Base-by-base conservation (phyloP, 2,329 filamentous ascomycete species). In the Myriosclerotinia duriaeana region DNA sequence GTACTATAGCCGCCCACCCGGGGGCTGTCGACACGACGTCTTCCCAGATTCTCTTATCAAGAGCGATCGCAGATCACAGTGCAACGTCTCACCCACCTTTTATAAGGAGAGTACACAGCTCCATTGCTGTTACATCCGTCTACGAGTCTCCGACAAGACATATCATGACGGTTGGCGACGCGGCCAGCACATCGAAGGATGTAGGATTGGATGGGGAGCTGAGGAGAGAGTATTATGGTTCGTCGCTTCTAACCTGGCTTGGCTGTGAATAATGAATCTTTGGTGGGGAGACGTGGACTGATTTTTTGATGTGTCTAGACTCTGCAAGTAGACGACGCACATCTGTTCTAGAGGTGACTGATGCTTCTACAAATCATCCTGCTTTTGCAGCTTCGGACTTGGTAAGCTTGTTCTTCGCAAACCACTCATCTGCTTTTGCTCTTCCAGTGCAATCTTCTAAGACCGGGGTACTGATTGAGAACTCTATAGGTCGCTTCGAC, bases 31-130 rank as follows among this genome's bases (percentile, higher is more conserved):
- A 69, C 71, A 80, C 71, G 38, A 81, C 79, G 80, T 80, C 80
- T 78, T 82, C 79, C 56, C 78, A 81, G 67, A 81, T 82, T 46
- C 75, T 80, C 65, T 76, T 82, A 60, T 82, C 80, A 34, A 73
- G 79, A 64, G 79, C 77, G 64, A 78, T 81, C 67, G 80, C 80
- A 53, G 76, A 73, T 40, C 75, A 50, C n/a, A 22, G 5, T 26
- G 50, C 77, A 42, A 70, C 30, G 7, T 36, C 30, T 34, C 34
- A 20, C 40, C 40, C 42, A 4, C 53, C 20, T 38, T 8, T 26
- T 38, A 17, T 48, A 11, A 36, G 36, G 17, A 42, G 62, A 22
- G 9, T 48, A 42, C 38, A 42, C 22, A 53, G 55, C 26, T 62
- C 69, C 12, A 53, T 70, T n/a, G 59, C 68, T 5, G 69, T 74